Evolutionary conservation across 768 basidiomycete species (phyloP).

Genomic region (Mycena metata): DNA sequence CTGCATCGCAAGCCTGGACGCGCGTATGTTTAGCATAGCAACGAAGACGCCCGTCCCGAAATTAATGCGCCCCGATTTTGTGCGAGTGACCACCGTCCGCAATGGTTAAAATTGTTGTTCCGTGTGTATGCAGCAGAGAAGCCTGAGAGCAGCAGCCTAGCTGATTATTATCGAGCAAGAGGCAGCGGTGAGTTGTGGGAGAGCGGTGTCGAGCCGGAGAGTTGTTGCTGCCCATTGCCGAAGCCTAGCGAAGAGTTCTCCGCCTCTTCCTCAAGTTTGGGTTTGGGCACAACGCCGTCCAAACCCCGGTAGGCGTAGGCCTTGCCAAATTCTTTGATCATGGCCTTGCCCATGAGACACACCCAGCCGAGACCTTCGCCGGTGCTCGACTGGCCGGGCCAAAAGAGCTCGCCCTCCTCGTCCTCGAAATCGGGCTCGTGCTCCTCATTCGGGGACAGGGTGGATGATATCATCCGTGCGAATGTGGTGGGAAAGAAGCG

Average conservation of each 20-base stretch:
- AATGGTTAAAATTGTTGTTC: conserved; percentile 7
- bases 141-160: background rate
- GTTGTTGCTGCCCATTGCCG: conserved; percentile 3
- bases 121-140: conserved; percentile 23
- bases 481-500: conserved; percentile 84
- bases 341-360: conserved; percentile 88
- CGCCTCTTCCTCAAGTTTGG: conserved; percentile 55
- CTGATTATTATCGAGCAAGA: conserved; percentile 28
- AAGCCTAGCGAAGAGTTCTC: conserved; percentile 18
- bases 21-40: conserved; percentile 24
- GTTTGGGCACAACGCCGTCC: conserved; percentile 80
- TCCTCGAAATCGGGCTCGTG: conserved; percentile 88
- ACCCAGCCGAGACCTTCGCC: conserved; percentile 90
- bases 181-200: conserved; percentile 35
- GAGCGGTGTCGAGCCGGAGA: conserved; percentile 34
- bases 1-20: conserved; percentile 7
- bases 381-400: conserved; percentile 80
- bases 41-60: conserved; percentile 7
- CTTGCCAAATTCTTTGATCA: conserved; percentile 87
- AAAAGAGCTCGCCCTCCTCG: conserved; percentile 88
- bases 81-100: conserved; percentile 19
- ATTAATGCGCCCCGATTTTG: conserved; percentile 29
- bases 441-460: conserved; percentile 74
- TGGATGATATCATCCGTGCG: conserved; percentile 77
- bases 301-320: conserved; percentile 80